Evolutionary conservation across 1,139 yeast genomes (phyloP).

Genomic region (Pneumocystis oryctolagi): DNA sequence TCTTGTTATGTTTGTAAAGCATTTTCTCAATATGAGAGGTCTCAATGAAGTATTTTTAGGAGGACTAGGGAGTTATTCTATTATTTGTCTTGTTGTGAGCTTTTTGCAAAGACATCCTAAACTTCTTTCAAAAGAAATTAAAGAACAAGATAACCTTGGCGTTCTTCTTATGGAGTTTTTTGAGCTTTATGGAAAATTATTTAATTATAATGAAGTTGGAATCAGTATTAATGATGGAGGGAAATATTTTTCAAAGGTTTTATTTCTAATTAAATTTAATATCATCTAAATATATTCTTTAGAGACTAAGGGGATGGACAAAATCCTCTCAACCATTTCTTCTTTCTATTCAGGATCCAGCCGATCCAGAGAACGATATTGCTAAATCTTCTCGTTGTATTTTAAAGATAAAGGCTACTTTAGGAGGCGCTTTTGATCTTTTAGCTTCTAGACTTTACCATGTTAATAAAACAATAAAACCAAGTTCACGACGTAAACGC

Average conservation of each 20-base stretch:
- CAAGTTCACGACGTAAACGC: not conserved
- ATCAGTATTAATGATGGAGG: constrained; percentile 38
- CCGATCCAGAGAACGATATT: constrained; percentile 66
- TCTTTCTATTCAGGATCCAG: constrained; percentile 79
- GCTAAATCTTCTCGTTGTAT: constrained; percentile 49
- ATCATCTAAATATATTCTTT: constrained; percentile 30
- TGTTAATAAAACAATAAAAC: not conserved
- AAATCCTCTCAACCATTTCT: constrained; percentile 44
- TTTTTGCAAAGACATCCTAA: constrained; percentile 72
- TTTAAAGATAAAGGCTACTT: constrained; percentile 68
- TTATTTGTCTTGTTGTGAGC: constrained; percentile 73
- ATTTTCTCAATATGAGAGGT: constrained; percentile 63
- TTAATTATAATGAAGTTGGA: constrained; percentile 70
- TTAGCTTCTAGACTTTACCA: constrained; percentile 21
- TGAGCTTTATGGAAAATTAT: constrained; percentile 85
- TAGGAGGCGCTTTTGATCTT: constrained; percentile 80
- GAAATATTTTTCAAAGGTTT: constrained; percentile 40
- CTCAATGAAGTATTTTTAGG: constrained; percentile 90
- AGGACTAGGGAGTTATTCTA: constrained; percentile 90
- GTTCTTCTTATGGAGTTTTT: constrained; percentile 80
- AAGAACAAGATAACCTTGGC: constrained; percentile 66
- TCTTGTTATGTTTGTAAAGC: constrained; percentile 70
- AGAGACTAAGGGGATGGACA: constrained; percentile 25
- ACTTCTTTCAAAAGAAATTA: constrained; percentile 49
- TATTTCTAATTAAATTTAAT: constrained; percentile 16